Base-by-base conservation (phyloP, 306 rosid species). In the Castanea mollissima region DNA sequence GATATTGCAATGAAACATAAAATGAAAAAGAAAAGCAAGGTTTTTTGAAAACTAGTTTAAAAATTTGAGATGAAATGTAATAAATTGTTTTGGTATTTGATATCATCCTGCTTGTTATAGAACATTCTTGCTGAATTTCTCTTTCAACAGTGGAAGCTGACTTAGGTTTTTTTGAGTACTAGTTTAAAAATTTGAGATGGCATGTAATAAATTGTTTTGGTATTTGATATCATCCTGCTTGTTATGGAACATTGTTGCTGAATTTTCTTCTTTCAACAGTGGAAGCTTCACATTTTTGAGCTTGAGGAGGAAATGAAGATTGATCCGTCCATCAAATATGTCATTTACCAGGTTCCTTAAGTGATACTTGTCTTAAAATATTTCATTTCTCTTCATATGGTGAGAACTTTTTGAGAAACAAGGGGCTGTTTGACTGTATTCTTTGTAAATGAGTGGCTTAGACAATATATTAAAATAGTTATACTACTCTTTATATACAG, bases 271-370 rank as follows among this genome's bases (percentile, higher is more conserved):
- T 57, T 71, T 80, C 25, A 3, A 32, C 86, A 90, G 90, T 86
- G 93, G 91, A 86, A 86, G 63, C 80, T 88, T 82, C 91, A 88
- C 82, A 80, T 90, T 73, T 89, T 85, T 74, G 91, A 90, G 83
- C 91, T 90, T 38, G 93, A 90, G 84, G 84, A 85, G 81, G 91
- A 86, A 76, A 86, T 90, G 90, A 74, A 86, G 78, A 87, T 88
- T 76, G 76, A 38, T 44, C 91, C 89, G 69, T 80, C 88, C 62
- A 76, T 86, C 86, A 90, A 90, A 80, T 88, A 88, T 84, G 85
- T 86, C 78, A 75, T 86, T 70, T 88, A 90, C 54, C 90, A 81
- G 83, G 87, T 86, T 84, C 6, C 76, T 35, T 78, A 31, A 71
- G 51, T 60, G 25, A 34, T 13, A 49, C 54, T 49, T 62, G 76